Conservation (phyloP, 768 basidiomycete genomes). For the Hirschioporus abietinus region DNA sequence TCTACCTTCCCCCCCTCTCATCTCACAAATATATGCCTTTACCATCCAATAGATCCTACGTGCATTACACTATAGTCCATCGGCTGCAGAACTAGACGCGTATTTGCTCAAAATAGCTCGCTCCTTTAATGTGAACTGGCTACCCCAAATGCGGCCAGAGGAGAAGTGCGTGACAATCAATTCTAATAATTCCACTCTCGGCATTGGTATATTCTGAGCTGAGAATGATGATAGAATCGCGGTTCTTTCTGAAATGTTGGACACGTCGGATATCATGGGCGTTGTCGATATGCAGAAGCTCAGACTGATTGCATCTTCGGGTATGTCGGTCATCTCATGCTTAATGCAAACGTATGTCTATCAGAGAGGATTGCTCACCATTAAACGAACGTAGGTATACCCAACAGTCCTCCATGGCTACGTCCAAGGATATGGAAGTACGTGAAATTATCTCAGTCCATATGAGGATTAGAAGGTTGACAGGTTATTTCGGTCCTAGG, state of each 20-base stretch:
- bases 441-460: conserved; percentile 20
- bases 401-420: conserved; percentile 70
- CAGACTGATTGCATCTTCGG: conserved; percentile 53
- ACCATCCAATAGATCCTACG: conserved; percentile 38
- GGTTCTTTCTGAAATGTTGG: conserved; percentile 56
- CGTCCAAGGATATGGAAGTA: conserved; percentile 77
- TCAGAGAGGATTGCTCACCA: background rate
- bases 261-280: conserved; percentile 36
- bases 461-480: conserved; percentile 2
- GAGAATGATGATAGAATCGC: conserved; percentile 36
- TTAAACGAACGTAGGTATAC: conserved; percentile 45
- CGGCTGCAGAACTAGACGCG: conserved; percentile 49
- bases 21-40: background rate
- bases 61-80: conserved; percentile 49
- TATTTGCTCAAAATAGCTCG: conserved; percentile 51
- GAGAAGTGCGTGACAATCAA: conserved; percentile 44
- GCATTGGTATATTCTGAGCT: background rate
- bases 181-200: background rate
- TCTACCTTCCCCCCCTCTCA: background rate
- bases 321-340: conserved; percentile 33
- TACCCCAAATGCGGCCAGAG: conserved; percentile 52
- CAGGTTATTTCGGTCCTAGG: conserved; percentile 27
- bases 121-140: conserved; percentile 53
- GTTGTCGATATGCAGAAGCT: conserved; percentile 53
- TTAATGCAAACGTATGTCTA: conserved; percentile 10